phyloP scores from a whole-genome alignment of 768 basidiomycete genomes.

The Mycena vulgaris region DNA sequence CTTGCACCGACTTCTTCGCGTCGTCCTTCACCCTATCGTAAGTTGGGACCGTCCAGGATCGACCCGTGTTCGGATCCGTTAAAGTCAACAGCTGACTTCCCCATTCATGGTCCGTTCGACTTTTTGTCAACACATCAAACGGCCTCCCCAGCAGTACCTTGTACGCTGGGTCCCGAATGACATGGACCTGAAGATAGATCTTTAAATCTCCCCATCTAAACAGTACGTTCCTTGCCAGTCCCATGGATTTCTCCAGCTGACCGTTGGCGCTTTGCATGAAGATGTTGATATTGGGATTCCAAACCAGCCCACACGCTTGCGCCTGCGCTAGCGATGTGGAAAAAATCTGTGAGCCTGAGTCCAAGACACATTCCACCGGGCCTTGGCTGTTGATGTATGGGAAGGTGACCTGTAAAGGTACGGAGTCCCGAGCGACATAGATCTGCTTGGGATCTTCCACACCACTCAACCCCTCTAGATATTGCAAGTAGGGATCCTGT shows the following conservation, averaged over 20 bases:
- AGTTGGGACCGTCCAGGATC: conserved; percentile 15
- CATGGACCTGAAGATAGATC: conserved; percentile 47
- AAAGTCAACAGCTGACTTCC: conserved; percentile 43
- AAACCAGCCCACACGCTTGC: not conserved
- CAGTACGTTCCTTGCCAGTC: conserved; percentile 45
- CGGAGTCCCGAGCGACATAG: conserved; percentile 20
- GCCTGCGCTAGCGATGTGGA: conserved; percentile 40
- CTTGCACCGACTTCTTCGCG: not conserved
- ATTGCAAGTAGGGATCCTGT: conserved; percentile 24
- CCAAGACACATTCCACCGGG: conserved; percentile 41
- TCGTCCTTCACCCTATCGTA: conserved; percentile 20
- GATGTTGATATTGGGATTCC: conserved; percentile 40
- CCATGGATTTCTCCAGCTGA: conserved; percentile 39
- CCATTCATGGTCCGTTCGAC: conserved; percentile 35
- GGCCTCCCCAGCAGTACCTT: conserved; percentile 48
- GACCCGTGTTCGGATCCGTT: conserved; percentile 43
- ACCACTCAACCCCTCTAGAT: conserved; percentile 6
- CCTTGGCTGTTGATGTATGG: conserved; percentile 36
- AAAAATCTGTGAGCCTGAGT: conserved; percentile 48
- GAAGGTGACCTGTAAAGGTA: conserved; percentile 1
- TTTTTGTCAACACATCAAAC: conserved; percentile 47
- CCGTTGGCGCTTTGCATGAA: conserved; percentile 48
- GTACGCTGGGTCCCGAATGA: conserved; percentile 45
- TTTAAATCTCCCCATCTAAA: conserved; percentile 42
- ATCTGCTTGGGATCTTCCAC: conserved; percentile 8